A percentile compares a stretch with the other conserved stretches of the same genome.
These are phyloP conservation scores for Podospora sp. DNA, from an alignment of 495 filamentous ascomycete species.

Conservation along the genomic window DNA sequence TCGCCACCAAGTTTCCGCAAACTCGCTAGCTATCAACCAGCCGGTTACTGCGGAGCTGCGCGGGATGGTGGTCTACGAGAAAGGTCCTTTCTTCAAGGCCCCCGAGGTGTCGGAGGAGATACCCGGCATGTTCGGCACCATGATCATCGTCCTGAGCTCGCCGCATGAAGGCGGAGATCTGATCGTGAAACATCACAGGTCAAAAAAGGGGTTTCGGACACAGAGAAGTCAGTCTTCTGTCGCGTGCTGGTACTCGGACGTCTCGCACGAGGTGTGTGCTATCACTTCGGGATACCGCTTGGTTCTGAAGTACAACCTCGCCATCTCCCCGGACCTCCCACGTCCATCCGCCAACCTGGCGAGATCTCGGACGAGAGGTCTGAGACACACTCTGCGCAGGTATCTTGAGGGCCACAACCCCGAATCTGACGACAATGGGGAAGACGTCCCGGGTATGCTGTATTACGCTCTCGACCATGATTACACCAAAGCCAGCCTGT, in stretches of 20 bases:
- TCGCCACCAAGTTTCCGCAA: constrained; percentile 28
- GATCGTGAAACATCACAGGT: constrained; percentile 38
- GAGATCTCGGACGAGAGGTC: background rate
- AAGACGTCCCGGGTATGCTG: constrained; percentile 14
- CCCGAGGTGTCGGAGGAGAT: constrained; percentile 58
- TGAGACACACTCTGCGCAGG: constrained; percentile 27
- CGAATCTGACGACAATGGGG: too few species aligned
- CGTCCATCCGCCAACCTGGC: constrained; percentile 15
- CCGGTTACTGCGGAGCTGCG: constrained; percentile 49
- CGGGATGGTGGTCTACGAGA: constrained; percentile 60
- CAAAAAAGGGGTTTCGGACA: too few species aligned
- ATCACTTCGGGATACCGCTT: constrained; percentile 53
- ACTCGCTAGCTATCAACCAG: constrained; percentile 37
- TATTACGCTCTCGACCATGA: constrained; percentile 49
- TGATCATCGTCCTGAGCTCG: constrained; percentile 58
- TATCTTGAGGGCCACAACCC: constrained; percentile 20
- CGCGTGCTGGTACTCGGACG: constrained; percentile 60
- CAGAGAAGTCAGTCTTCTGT: constrained; percentile 41
- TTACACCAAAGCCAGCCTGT: constrained; percentile 48
- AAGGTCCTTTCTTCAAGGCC: constrained; percentile 55
- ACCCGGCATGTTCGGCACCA: constrained; percentile 59
- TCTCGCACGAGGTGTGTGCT: constrained; percentile 54
- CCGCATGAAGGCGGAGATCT: constrained; percentile 54
- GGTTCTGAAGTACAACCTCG: constrained; percentile 60
- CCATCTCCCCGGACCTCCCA: constrained; percentile 26